These are phyloP conservation scores for Termitomyces sp. DNA, from an alignment of 768 basidiomycete genomes.

Conservation along the genomic window DNA sequence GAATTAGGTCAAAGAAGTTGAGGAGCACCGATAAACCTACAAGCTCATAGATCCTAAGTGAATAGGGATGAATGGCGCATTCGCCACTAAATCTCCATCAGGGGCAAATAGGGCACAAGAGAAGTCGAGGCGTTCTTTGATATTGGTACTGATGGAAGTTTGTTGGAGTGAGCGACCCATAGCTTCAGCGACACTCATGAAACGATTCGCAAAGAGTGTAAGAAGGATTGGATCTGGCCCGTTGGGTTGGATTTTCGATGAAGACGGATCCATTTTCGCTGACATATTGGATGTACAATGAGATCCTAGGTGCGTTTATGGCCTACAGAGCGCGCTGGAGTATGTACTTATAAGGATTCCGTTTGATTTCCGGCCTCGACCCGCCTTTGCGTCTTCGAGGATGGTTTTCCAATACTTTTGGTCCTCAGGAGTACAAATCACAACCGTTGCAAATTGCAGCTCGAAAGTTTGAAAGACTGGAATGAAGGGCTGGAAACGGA, in stretches of 20 bases:
- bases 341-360: not conserved
- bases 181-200: constrained; percentile 96
- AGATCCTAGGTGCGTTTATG: not conserved
- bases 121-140: constrained; percentile 94
- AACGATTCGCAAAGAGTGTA: constrained; percentile 91
- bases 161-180: constrained; percentile 91
- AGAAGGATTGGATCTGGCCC: constrained; percentile 82
- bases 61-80: constrained; percentile 88
- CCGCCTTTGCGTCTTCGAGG: not conserved
- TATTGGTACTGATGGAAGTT: constrained; percentile 90
- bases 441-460: not conserved
- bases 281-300: not conserved
- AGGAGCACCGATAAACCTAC: constrained; percentile 35
- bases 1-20: not conserved
- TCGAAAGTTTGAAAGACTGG: not conserved
- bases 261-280: not conserved
- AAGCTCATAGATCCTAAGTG: constrained; percentile 89
- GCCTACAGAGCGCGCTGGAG: not conserved
- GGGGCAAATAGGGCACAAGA: constrained; percentile 93
- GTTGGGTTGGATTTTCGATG: constrained; percentile 20
- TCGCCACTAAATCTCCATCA: constrained; percentile 92
- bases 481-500: not conserved
- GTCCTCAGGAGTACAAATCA: not conserved
- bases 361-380: not conserved
- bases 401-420: not conserved